Conservation (phyloP, 495 filamentous ascomycete species). For the Tuber borchii region DNA sequence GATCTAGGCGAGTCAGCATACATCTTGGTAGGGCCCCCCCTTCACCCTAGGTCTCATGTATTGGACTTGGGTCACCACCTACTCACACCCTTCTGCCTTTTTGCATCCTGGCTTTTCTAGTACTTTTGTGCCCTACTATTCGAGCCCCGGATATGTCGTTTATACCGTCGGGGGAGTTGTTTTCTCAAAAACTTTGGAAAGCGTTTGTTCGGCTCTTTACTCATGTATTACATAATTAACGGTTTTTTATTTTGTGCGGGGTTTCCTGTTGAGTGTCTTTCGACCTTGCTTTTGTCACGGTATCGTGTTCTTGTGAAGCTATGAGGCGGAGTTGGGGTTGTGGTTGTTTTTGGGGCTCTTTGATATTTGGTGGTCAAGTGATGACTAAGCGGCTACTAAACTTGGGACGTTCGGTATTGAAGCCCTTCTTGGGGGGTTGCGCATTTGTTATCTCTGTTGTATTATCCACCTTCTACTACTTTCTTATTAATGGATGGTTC, state of each 20-base stretch:
- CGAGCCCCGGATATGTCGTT: not conserved
- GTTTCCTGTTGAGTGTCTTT: not conserved
- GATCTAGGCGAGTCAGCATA: not conserved
- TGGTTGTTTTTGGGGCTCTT: not conserved
- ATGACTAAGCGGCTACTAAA: not conserved
- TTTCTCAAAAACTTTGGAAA: not conserved
- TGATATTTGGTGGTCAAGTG: not conserved
- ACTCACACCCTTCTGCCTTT: not conserved
- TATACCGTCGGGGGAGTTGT: no score
- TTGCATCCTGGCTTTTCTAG: not conserved
- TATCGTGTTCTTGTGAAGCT: not conserved
- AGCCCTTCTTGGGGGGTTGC: not conserved
- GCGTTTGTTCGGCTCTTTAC: not conserved
- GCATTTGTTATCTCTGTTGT: not conserved
- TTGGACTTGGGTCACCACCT: not conserved
- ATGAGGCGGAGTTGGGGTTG: not conserved
- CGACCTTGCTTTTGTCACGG: not conserved
- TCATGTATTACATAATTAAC: not conserved
- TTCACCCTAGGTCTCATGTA: not conserved
- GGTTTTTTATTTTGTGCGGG: not conserved
- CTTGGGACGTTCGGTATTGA: not conserved
- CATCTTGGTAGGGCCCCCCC: not conserved
- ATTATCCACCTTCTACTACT: not conserved
- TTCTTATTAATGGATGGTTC: not conserved
- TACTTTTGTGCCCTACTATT: not conserved